phyloP scores from a whole-genome alignment of 306 rosid genomes.

The Medicago lupulina region DNA sequence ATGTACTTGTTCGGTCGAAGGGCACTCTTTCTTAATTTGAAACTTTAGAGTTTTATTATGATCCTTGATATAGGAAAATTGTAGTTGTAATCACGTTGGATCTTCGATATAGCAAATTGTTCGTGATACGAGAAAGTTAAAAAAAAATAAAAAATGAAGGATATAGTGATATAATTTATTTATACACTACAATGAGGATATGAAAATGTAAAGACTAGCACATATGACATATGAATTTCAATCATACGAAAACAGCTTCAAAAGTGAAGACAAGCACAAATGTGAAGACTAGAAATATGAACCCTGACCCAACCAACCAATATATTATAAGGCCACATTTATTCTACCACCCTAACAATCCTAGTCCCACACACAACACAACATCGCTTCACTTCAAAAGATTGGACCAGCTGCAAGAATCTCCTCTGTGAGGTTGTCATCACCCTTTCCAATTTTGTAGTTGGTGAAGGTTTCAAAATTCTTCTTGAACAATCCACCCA shows the following conservation, averaged over 20 bases:
- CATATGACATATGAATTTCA: neutral
- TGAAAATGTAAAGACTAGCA: neutral
- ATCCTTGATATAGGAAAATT: no score
- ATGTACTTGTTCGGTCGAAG: no score
- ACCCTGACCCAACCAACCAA: conserved; percentile 17
- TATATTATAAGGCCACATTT: conserved; percentile 23
- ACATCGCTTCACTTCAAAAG: conserved; percentile 50
- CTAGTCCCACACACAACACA: conserved; percentile 1
- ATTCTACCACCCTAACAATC: conserved; percentile 29
- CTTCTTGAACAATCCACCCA: conserved; percentile 73
- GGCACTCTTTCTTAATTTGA: no score
- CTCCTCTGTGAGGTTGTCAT: conserved; percentile 63
- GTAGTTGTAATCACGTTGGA: no score
- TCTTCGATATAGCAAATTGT: no score
- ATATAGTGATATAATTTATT: neutral
- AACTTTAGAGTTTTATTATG: no score
- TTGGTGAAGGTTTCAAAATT: conserved; percentile 68
- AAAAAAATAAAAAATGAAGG: neutral
- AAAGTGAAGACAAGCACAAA: neutral
- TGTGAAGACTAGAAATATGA: neutral
- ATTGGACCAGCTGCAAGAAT: conserved; percentile 81
- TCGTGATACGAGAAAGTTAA: neutral
- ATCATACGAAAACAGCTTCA: neutral
- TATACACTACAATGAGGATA: neutral
- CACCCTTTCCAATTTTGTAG: conserved; percentile 66